These are phyloP conservation scores for Starmerella davenportii DNA, from an alignment of 805 yeast genomes.

Conservation along the genomic window DNA sequence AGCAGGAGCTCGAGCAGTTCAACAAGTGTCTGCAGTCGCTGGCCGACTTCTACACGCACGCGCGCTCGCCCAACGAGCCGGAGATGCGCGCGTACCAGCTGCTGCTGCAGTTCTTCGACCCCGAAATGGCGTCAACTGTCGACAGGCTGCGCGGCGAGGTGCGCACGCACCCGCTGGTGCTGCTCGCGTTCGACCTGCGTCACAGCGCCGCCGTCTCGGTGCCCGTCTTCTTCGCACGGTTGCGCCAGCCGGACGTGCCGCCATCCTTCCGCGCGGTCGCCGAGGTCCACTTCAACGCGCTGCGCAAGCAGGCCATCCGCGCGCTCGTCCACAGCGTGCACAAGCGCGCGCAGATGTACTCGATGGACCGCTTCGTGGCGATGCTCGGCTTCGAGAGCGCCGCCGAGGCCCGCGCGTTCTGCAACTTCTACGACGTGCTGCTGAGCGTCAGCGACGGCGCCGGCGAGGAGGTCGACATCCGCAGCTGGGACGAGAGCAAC, in stretches of 20 bases:
- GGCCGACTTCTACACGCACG: constrained; percentile 56
- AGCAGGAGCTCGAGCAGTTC: constrained; percentile 88
- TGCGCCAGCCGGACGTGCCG: constrained; percentile 37
- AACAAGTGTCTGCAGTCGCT: constrained; percentile 80
- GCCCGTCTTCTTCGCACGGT: constrained; percentile 40
- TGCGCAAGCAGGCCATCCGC: constrained; percentile 54
- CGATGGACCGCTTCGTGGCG: constrained; percentile 29
- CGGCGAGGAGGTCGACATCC: constrained; percentile 12
- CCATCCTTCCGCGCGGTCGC: constrained; percentile 52
- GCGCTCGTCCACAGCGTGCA: constrained; percentile 51
- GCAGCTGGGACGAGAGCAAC: constrained; percentile 10
- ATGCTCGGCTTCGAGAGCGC: constrained; percentile 52
- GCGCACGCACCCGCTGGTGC: constrained; percentile 38
- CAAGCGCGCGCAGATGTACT: constrained; percentile 40
- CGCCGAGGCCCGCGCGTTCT: constrained; percentile 37
- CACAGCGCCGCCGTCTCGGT: constrained; percentile 35
- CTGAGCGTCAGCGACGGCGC: constrained; percentile 1
- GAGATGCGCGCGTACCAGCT: constrained; percentile 83
- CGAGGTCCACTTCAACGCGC: constrained; percentile 54
- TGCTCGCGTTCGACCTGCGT: constrained; percentile 54
- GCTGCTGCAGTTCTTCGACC: constrained; percentile 61
- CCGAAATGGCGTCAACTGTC: constrained; percentile 61
- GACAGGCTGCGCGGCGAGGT: constrained; percentile 48
- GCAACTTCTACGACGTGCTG: constrained; percentile 41
- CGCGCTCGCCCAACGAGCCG: constrained; percentile 68